Conservation (phyloP, 1,284 basidiomycete species). For the Sphagnurus paluster region DNA sequence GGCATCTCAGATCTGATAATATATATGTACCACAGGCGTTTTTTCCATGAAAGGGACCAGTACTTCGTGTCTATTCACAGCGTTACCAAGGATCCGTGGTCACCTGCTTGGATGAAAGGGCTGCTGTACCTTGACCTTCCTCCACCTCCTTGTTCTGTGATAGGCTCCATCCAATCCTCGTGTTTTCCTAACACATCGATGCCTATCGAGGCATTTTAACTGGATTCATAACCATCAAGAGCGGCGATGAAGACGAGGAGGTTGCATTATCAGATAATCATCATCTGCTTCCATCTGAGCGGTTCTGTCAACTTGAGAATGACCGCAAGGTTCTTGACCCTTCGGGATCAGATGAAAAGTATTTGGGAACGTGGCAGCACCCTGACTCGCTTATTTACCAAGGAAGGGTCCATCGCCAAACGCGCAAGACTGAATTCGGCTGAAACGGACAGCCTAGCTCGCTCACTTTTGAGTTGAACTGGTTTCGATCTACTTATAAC, state of each 20-base stretch:
- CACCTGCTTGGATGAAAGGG: background rate
- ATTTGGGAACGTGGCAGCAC: slow-evolving; percentile 10
- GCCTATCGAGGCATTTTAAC: slow-evolving; percentile 4
- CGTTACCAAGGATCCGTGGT: slow-evolving; percentile 2
- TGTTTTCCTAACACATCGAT: background rate
- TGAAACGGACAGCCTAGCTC: slow-evolving; percentile 11
- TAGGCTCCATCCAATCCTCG: background rate
- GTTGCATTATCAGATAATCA: slow-evolving; percentile 18
- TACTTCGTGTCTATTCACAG: background rate
- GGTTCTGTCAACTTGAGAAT: slow-evolving; percentile 30
- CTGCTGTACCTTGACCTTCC: too few species aligned
- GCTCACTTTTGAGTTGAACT: slow-evolving; percentile 27
- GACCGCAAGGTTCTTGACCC: slow-evolving; percentile 13
- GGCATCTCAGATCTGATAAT: background rate
- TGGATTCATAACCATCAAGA: slow-evolving; percentile 12
- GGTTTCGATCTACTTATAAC: slow-evolving; percentile 26
- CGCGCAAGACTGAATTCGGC: slow-evolving; percentile 13
- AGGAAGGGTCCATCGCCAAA: slow-evolving; percentile 8
- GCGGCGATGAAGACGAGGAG: slow-evolving; percentile 16
- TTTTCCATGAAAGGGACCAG: background rate
- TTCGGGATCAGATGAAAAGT: slow-evolving; percentile 18
- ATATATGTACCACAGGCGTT: background rate
- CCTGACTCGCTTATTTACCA: slow-evolving; percentile 15
- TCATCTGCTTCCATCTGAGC: slow-evolving; percentile 27
- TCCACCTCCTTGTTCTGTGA: background rate